These are phyloP conservation scores for Tubosaeta sp. DNA, from an alignment of 768 basidiomycete genomes.

Conservation along the genomic window DNA sequence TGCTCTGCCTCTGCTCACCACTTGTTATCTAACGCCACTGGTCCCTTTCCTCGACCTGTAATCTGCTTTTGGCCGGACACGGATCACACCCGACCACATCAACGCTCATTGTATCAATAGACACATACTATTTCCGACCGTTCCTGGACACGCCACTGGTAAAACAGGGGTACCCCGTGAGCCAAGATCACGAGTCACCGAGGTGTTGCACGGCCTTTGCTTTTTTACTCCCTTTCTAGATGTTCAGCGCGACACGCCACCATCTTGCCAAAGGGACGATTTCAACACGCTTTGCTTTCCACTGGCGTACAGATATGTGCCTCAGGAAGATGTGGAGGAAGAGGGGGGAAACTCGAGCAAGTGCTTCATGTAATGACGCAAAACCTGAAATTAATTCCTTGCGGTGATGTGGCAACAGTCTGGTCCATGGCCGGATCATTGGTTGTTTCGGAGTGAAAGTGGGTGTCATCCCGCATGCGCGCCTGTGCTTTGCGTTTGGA, in stretches of 20 bases:
- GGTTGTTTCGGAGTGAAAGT: not conserved
- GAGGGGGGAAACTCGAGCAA: not conserved
- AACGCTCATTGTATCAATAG: conserved; percentile 5
- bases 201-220: not conserved
- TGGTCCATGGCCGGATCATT: not conserved
- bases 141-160: conserved; percentile 1
- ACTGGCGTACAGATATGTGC: conserved; percentile 5
- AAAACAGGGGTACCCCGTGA: not conserved
- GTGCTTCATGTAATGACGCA: conserved; percentile 17
- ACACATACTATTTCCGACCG: conserved; percentile 1
- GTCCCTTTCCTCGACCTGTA: conserved; percentile 2
- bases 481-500: too few relatives aligned
- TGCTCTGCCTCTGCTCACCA: conserved; percentile 9
- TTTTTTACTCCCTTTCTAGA: not conserved
- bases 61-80: conserved; percentile 4
- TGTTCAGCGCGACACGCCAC: not conserved
- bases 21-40: conserved; percentile 8
- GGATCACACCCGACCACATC: not conserved
- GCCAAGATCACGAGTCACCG: not conserved
- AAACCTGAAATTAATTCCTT: not conserved
- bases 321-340: not conserved
- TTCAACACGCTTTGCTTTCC: not conserved
- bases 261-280: not conserved
- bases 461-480: conserved; percentile 69
- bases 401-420: not conserved